Conservation (phyloP, 73 alveolate species). For the Paramecium octaurelia region DNA sequence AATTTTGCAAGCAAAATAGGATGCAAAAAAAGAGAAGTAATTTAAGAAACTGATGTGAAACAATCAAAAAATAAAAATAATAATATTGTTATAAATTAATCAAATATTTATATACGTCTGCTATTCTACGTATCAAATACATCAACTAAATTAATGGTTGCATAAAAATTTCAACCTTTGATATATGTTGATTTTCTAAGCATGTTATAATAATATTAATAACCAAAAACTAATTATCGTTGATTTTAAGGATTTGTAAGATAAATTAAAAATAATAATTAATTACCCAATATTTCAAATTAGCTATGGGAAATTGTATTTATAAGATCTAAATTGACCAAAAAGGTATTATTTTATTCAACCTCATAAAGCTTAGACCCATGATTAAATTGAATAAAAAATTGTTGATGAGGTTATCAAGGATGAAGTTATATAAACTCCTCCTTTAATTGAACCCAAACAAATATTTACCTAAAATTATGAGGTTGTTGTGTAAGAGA, state of each 20-base stretch:
- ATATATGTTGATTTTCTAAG: background rate
- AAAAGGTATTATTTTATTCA: background rate
- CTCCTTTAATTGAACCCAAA: background rate
- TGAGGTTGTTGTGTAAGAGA: background rate
- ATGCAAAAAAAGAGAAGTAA: background rate
- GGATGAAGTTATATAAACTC: background rate
- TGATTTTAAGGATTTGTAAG: background rate
- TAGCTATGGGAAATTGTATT: constrained; percentile 17
- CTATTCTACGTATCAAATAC: background rate
- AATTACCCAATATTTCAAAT: background rate
- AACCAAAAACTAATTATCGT: background rate
- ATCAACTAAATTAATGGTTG: background rate
- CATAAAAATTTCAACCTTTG: background rate
- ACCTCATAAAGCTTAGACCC: background rate
- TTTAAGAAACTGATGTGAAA: background rate
- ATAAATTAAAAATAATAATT: background rate
- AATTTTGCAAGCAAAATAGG: background rate
- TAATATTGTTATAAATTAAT: too few relatives aligned
- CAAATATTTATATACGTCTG: too few relatives aligned
- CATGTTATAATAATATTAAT: background rate
- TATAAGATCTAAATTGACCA: background rate
- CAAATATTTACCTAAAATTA: background rate
- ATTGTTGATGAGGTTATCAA: background rate
- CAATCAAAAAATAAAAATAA: too few relatives aligned
- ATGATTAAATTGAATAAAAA: background rate